Base-by-base conservation (phyloP, 768 basidiomycete species). In the Cubamyces lactineus region DNA sequence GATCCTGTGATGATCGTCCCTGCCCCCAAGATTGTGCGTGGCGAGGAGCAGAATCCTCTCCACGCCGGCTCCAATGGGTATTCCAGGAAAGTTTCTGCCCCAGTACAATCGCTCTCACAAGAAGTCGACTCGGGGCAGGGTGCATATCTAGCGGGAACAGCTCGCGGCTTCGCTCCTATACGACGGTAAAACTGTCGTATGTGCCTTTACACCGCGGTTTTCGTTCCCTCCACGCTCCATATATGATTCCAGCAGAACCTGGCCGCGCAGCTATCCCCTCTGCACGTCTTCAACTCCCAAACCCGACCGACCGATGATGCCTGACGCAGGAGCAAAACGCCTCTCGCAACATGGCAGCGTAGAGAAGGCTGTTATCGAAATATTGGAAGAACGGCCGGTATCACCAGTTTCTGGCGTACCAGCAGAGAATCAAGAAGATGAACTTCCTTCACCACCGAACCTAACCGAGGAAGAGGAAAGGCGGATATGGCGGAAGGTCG, bases 391-490 rank as follows among this genome's bases (percentile, higher is more conserved):
- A 11, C 34, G 34, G 1, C 1, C 34, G 12, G 38, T 11, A 6
- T 15, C 38, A 4, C 38, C n/a, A 23, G 19, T 21, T n/a, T 15
- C 19, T 12, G 28, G 38, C n/a, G 51, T n/a, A 40, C 21, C 16
- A 30, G 17, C 15, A 19, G 39, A 48, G 23, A 38, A 23, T 7
- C 46, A 34, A 40, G 21, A 43, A 1, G 23, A 28, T 13, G 16
- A 34, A 5, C 49, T 51, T 9, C 81, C 82, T 7, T 77, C 78
- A 0, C 80, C 82, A 3, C 81, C 81, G 26, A 55, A 42, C 17
- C 61, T 84, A 19, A 81, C 82, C 1, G 71, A 70, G 16, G 63
- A 49, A 30, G 49, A 64, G 60, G 84, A 88, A 74, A 78, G 72
- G 57, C 59, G 45, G 23, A 42, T 72, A 16, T 73, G 69, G 62